Evolutionary conservation across 148 eudicot genomes (phyloP).

Genomic region (Rhododendron williamsianum): DNA sequence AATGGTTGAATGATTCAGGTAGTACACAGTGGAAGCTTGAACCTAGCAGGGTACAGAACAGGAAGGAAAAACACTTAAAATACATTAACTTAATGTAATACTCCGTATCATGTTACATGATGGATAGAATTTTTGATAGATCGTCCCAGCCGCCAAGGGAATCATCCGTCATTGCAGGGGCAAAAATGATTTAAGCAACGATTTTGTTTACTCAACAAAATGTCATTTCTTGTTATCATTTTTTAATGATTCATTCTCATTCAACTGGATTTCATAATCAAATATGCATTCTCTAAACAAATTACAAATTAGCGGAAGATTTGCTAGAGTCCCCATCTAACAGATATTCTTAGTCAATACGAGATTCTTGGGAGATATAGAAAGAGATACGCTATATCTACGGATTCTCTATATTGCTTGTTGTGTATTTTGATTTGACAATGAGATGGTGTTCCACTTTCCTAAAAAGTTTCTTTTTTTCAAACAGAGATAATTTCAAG

Average conservation of each 20-base stretch:
- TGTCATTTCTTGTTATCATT: not conserved
- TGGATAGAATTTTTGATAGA: not conserved
- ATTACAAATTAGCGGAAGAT: not conserved
- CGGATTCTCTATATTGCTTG: not conserved
- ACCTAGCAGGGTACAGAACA: conserved; percentile 31
- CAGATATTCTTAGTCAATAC: not conserved
- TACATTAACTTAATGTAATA: not conserved
- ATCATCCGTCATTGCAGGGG: not conserved
- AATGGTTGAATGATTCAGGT: conserved; percentile 57
- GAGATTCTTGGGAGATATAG: not conserved
- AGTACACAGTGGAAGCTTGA: conserved; percentile 73
- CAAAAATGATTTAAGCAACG: not conserved
- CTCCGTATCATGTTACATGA: not conserved
- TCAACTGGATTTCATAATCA: not conserved
- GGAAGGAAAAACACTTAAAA: not conserved
- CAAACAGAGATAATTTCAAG: too few species aligned
- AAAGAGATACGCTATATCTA: not conserved
- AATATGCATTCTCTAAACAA: not conserved
- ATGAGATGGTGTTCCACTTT: too few species aligned
- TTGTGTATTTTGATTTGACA: not conserved
- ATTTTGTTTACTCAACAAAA: not conserved
- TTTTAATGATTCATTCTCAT: not conserved
- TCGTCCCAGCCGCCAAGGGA: not conserved
- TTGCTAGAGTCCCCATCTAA: not conserved
- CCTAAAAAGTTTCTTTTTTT: too few species aligned